Conservation (phyloP, 192 early-diverging fungal genomes). For the Umbelopsis sp. region DNA sequence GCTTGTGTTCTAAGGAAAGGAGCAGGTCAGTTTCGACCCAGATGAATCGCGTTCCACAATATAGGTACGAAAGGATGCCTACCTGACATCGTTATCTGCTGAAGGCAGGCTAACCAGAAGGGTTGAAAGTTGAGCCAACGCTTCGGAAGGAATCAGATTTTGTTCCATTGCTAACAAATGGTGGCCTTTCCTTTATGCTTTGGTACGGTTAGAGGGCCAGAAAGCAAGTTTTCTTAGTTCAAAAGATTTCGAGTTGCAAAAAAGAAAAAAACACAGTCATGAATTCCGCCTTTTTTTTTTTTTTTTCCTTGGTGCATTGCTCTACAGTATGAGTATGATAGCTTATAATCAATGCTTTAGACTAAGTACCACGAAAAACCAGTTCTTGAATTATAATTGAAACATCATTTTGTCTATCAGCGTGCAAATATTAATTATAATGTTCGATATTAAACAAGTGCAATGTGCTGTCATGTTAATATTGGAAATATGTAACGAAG, state of each 20-base stretch:
- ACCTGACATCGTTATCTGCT: slow-evolving; percentile 48
- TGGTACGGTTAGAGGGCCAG: background rate
- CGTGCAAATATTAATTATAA: no score
- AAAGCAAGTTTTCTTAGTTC: slow-evolving; percentile 8
- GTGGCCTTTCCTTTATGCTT: background rate
- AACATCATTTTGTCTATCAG: no score
- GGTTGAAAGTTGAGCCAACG: slow-evolving; percentile 47
- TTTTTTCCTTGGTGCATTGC: background rate
- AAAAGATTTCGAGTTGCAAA: slow-evolving; percentile 21
- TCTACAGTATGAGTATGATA: no score
- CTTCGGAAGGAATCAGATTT: slow-evolving; percentile 46
- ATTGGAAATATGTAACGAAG: no score
- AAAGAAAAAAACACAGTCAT: slow-evolving; percentile 24
- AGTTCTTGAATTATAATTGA: no score
- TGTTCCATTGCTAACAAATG: slow-evolving; percentile 31
- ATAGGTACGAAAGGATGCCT: background rate
- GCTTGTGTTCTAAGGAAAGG: slow-evolving; percentile 41
- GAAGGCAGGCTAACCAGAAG: slow-evolving; percentile 51
- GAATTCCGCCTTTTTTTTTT: slow-evolving; percentile 18
- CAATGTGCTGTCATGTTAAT: no score
- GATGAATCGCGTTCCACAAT: slow-evolving; percentile 1
- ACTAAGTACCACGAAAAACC: background rate
- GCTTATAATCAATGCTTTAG: no score
- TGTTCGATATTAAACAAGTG: no score
- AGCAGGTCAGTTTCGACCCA: background rate